Base-by-base conservation (phyloP, 495 filamentous ascomycete genomes). In the Aspergillus egyptiacus region DNA sequence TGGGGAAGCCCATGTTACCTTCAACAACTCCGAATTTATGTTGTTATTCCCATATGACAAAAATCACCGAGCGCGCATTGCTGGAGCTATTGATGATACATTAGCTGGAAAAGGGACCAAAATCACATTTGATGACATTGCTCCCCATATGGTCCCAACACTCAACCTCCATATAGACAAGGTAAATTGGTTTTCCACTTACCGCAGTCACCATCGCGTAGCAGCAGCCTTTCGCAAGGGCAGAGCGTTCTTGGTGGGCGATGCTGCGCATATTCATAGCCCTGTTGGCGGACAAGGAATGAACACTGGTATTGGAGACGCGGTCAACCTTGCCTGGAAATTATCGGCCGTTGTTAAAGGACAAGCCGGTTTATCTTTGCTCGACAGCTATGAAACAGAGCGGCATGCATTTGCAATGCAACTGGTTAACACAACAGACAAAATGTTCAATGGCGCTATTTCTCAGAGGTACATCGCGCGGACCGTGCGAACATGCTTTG, bases 221-320 rank as follows among this genome's bases (percentile, higher is more conserved):
- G 55, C 68, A 17, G 52, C 57, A 0, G 48, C 44, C 1, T 71
- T 66, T 45, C 59, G 55, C 11, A 55, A 42, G 8, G 56, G 58
- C 18, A 56, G 65, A 2, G 62, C 61, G 5, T 70, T 70, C 17
- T 55, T 70, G 24, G 61, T 63, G 17, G 67, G 67, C 0, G 67
- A 70, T 39, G 76, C 80, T 5, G 77, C 76, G 3, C 81, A 84
- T 51, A 78, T 75, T 23, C 76, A 81, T 55, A 75, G 71, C 27
- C 78, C 79, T 0, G 72, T 69, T 0, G 78, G 76, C 0, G 80
- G 74, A 1, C 79, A 80, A 43, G 81, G 81, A 2, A 75, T 83
- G 70, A 84, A 84, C 53, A 75, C 75, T 0, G 79, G 81, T 0
- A 76, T 83, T 20, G 72, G 76, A 31, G 80, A 83, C 42, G 68